Conservation (phyloP, 1,139 yeast species). For the Geotrichum carabidarum region DNA sequence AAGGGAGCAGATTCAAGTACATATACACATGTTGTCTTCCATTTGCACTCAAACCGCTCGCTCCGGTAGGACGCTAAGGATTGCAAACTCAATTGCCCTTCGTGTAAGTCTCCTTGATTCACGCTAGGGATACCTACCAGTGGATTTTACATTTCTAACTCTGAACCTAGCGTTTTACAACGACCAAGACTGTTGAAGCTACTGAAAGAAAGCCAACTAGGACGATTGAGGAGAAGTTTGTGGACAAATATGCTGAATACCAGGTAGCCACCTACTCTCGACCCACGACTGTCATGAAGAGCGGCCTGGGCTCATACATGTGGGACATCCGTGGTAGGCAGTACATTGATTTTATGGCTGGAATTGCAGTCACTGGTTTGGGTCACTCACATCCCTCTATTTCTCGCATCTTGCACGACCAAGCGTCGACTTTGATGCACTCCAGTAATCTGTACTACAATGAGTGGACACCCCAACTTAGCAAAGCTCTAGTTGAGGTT, state of each 20-base stretch:
- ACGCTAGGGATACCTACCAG: background rate
- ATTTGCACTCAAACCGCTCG: constrained; percentile 7
- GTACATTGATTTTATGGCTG: constrained; percentile 88
- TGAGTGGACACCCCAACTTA: constrained; percentile 74
- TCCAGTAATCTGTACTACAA: constrained; percentile 83
- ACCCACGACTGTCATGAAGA: constrained; percentile 57
- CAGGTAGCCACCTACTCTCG: constrained; percentile 79
- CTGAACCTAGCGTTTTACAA: background rate
- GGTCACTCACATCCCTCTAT: constrained; percentile 81
- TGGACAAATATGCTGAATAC: constrained; percentile 47
- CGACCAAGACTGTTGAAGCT: background rate
- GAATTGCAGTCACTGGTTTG: constrained; percentile 92
- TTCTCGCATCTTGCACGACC: constrained; percentile 63
- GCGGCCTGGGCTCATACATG: constrained; percentile 67
- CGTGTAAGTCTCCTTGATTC: constrained; percentile 9
- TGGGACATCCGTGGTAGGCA: constrained; percentile 75
- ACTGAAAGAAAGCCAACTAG: background rate
- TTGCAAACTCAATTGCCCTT: constrained; percentile 1
- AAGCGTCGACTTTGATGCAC: constrained; percentile 69
- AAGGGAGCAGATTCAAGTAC: too few relatives aligned
- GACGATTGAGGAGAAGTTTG: constrained; percentile 27
- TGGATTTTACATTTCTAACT: background rate
- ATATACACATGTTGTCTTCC: constrained; percentile 9
- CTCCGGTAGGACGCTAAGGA: background rate
- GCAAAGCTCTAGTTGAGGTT: constrained; percentile 61